phyloP scores from a whole-genome alignment of 306 rosid species.

The Cercis canadensis region DNA sequence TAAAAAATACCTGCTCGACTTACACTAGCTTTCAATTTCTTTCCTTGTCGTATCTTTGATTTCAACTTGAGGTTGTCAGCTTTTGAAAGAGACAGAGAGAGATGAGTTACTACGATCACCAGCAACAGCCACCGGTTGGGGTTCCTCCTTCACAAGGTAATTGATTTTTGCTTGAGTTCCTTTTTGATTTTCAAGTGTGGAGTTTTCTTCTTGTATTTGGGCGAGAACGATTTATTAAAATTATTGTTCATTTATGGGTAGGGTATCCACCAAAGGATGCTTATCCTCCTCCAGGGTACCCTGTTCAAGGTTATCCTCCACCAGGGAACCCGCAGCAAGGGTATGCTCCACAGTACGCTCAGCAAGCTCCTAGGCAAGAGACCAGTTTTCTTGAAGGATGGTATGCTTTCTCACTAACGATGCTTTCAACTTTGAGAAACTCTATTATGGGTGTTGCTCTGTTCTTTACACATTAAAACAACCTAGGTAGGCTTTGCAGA shows the following conservation, averaged over 20 bases:
- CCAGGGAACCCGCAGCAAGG: constrained; percentile 43
- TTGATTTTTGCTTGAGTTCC: not conserved
- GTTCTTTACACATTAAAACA: not conserved
- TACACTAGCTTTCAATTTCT: not conserved
- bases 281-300: constrained; percentile 64
- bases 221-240: not conserved
- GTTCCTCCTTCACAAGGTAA: constrained; percentile 74
- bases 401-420: too few relatives aligned
- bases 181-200: not conserved
- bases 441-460: not conserved
- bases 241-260: not conserved
- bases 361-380: constrained; percentile 1
- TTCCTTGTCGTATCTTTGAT: not conserved
- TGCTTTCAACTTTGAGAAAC: not conserved
- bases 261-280: constrained; percentile 62
- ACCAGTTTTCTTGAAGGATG: constrained; percentile 18
- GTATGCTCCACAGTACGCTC: constrained; percentile 34
- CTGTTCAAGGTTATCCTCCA: constrained; percentile 32
- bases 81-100: too few relatives aligned
- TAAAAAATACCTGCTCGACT: not conserved
- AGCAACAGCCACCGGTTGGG: constrained; percentile 61
- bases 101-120: constrained; percentile 59
- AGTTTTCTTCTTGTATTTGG: not conserved
- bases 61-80: too few relatives aligned
- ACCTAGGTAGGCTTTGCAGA: too few relatives aligned